These are phyloP conservation scores for Pseudozyma tsukubaensis DNA, from an alignment of 1,284 basidiomycete species.

Conservation along the genomic window DNA sequence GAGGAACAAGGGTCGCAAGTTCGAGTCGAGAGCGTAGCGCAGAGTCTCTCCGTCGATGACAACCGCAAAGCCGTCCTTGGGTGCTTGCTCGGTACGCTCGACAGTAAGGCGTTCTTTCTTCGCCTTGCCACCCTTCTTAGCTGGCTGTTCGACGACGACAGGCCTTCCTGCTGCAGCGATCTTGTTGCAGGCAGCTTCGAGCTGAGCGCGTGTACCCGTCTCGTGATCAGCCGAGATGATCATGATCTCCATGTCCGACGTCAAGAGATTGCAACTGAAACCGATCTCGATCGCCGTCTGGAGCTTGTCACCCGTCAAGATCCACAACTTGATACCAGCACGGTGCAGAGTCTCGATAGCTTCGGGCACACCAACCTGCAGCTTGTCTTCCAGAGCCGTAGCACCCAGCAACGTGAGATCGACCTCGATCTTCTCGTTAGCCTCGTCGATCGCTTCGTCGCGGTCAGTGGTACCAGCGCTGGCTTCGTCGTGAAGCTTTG, in stretches of 20 bases:
- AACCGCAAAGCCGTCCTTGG: constrained; percentile 79
- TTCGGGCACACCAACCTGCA: constrained; percentile 96
- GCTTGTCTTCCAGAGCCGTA: constrained; percentile 94
- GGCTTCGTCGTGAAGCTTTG: constrained; percentile 83
- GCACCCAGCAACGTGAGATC: constrained; percentile 86
- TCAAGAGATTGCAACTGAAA: constrained; percentile 56
- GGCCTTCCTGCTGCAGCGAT: constrained; percentile 82
- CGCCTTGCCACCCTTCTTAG: constrained; percentile 28
- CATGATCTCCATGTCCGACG: constrained; percentile 80
- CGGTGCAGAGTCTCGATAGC: constrained; percentile 90
- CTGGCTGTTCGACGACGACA: constrained; percentile 68
- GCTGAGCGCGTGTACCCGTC: constrained; percentile 82
- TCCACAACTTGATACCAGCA: constrained; percentile 98
- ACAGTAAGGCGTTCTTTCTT: constrained; percentile 49
- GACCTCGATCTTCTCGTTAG: constrained; percentile 85
- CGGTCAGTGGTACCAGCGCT: constrained; percentile 79
- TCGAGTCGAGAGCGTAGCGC: constrained; percentile 80
- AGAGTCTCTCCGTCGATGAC: constrained; percentile 97
- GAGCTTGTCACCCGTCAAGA: constrained; percentile 92
- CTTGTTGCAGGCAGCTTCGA: constrained; percentile 93
- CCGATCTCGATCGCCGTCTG: constrained; percentile 98
- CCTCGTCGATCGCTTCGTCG: constrained; percentile 90
- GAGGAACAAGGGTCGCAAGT: constrained; percentile 86
- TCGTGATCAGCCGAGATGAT: constrained; percentile 87
- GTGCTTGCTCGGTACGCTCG: constrained; percentile 43